Base-by-base conservation (phyloP, 352 stramenopile species). In the Phytophthora foliorum region DNA sequence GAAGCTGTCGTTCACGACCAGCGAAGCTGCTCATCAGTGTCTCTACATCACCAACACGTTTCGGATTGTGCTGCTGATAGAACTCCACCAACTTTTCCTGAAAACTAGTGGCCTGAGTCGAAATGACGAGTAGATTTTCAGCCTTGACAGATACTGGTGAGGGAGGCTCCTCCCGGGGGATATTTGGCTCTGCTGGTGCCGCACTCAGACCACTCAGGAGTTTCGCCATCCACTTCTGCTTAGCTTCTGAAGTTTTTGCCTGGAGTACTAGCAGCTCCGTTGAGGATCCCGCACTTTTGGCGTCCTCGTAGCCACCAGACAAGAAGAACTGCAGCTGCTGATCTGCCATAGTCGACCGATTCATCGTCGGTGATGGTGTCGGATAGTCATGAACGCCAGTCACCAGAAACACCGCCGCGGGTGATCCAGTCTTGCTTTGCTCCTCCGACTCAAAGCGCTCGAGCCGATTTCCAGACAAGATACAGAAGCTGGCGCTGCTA, bases 31-130 rank as follows among this genome's bases (percentile, higher is more conserved):
- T 60, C 3, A 92, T 57, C 24, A 94, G 46, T 7, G 84, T 72
- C 21, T 92, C 87, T 6, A 98, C 85, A 41, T 98, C 90, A 2
- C 74, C 74, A 2, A 98, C 69, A 38, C 97, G 97, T 54, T 92
- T 83, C 0, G 93, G 90, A 68, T 97, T 96, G 54, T 98, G 86
- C 36, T 88, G 91, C 63, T 93, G 77, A 62, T 98, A 98, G 57
- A 97, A 98, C 44, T 81, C 86, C 8, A 97, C 57, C 21, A 98
- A 56, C 38, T 87, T 86, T 17, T 60, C 50, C 0, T 74, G 69
- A 21, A 92, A 70, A 38, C 16, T 64, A n/a, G 63, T 63, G n/a
- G 61, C 52, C 39, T 74, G 39, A 1, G 59, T 71, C 2, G 63
- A 61, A 55, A 61, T 51, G 29, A 60, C 13, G 16, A 5, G 32